A percentile compares a stretch with the other conserved stretches of the same genome.
These are phyloP conservation scores for Penicillium waksmanii DNA, from an alignment of 495 filamentous ascomycete genomes.

Conservation along the genomic window DNA sequence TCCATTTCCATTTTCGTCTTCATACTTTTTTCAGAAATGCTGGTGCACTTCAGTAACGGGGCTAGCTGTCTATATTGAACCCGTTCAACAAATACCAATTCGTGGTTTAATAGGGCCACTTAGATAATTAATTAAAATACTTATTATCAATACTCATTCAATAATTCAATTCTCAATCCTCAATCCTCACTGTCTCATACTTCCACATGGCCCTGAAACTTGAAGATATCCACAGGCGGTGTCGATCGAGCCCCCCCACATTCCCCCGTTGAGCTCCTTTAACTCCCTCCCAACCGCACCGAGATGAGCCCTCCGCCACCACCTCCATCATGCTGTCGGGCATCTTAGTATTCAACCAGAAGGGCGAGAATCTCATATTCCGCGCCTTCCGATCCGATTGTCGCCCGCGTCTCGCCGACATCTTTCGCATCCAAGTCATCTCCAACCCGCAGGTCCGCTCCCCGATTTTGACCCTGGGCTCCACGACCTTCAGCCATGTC, in stretches of 20 bases:
- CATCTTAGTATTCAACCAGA: slow-evolving; percentile 98
- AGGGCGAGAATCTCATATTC: slow-evolving; percentile 99
- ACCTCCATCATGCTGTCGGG: slow-evolving; percentile 84
- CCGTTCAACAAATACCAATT: not conserved
- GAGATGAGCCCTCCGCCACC: slow-evolving; percentile 26
- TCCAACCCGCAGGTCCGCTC: slow-evolving; percentile 98
- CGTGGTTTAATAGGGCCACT: not conserved
- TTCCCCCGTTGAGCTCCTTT: slow-evolving; percentile 25
- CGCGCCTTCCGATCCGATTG: slow-evolving; percentile 98
- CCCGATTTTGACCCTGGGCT: slow-evolving; percentile 94
- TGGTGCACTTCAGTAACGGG: not conserved
- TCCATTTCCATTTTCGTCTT: not conserved
- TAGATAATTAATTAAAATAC: not conserved
- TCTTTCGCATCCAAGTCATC: slow-evolving; percentile 99
- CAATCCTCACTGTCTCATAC: not conserved
- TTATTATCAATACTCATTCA: not conserved
- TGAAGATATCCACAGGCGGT: slow-evolving; percentile 26
- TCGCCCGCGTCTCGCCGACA: slow-evolving; percentile 93
- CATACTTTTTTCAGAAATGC: not conserved
- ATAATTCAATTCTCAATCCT: not conserved
- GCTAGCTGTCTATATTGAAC: not conserved
- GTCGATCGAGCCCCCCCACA: slow-evolving; percentile 35
- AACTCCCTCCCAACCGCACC: slow-evolving; percentile 12
- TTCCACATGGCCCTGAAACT: not conserved
- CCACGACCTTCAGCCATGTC: slow-evolving; percentile 98